phyloP scores from a whole-genome alignment of 768 basidiomycete species.

The Kwoniella shandongensis region DNA sequence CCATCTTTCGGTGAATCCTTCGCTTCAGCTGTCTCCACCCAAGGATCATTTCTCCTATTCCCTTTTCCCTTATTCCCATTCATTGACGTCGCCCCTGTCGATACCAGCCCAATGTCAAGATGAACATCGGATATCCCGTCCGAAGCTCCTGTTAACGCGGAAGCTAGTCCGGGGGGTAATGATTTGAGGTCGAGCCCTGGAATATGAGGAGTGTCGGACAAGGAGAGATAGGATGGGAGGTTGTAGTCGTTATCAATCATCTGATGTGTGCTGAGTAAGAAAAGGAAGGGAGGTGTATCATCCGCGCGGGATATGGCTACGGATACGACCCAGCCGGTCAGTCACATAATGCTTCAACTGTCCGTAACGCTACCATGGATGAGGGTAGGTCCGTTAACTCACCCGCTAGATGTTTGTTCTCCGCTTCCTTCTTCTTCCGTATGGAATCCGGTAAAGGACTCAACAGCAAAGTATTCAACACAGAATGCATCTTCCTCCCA shows the following conservation, averaged over 20 bases:
- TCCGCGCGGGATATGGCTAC: slow-evolving; percentile 39
- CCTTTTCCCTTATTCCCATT: slow-evolving; percentile 15
- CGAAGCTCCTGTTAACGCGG: slow-evolving; percentile 5
- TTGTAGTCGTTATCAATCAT: slow-evolving; percentile 96
- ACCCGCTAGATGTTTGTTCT: slow-evolving; percentile 56
- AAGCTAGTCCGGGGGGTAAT: slow-evolving; percentile 1
- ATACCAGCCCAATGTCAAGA: slow-evolving; percentile 18
- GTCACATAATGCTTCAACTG: slow-evolving; percentile 38
- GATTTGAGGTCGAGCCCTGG: slow-evolving; percentile 18
- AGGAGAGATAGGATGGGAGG: slow-evolving; percentile 77
- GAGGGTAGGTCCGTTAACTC: slow-evolving; percentile 1
- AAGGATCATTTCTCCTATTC: slow-evolving; percentile 59
- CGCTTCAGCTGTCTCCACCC: slow-evolving; percentile 75
- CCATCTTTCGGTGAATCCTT: slow-evolving; percentile 31
- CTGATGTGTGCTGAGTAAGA: slow-evolving; percentile 73
- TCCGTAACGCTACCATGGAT: too few species aligned
- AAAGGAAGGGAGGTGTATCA: slow-evolving; percentile 67
- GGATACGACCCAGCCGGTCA: too few species aligned
- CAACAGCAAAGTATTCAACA: slow-evolving; percentile 78
- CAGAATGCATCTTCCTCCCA: slow-evolving; percentile 75
- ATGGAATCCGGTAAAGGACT: slow-evolving; percentile 69
- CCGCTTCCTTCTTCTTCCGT: slow-evolving; percentile 53
- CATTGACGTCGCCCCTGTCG: slow-evolving; percentile 15
- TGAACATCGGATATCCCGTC: slow-evolving; percentile 11
- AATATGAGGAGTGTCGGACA: slow-evolving; percentile 34